Percentiles rank a stretch among this genome's conserved stretches.
Conservation (phyloP, 345 rosid genomes). For the Erucastrum elatum region DNA sequence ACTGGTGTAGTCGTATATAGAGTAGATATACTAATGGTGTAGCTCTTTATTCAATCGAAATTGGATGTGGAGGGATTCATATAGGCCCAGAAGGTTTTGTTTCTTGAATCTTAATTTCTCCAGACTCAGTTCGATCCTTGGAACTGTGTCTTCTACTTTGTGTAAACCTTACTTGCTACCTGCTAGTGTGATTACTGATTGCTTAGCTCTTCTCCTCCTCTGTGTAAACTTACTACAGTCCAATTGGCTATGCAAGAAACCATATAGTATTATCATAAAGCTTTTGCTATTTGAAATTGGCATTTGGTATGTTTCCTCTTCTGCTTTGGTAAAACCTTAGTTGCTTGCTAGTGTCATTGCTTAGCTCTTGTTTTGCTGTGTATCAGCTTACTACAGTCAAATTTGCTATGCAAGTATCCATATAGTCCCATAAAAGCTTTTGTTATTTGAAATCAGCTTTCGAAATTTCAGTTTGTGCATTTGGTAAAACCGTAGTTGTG, state of each 20-base stretch:
- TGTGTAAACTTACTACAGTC: neutral
- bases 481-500: neutral
- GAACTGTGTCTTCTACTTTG: constrained; percentile 1
- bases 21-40: constrained; percentile 16
- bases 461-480: neutral
- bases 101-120: constrained; percentile 4
- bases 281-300: no score
- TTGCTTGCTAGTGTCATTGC: no score
- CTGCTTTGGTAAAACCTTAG: no score
- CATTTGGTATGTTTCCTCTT: no score
- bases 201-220: neutral
- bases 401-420: neutral
- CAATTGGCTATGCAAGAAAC: no score
- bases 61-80: neutral
- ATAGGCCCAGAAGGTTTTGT: neutral
- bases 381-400: no score
- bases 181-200: neutral
- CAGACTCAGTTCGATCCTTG: neutral
- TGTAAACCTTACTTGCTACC: constrained; percentile 15
- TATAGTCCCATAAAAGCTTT: neutral
- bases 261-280: no score
- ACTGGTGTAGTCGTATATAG: neutral
- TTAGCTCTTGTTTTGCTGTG: no score
- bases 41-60: constrained; percentile 21
- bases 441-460: no score